Base-by-base conservation (phyloP, 192 early-diverging fungal genomes). In the Backusella tuberculispora region DNA sequence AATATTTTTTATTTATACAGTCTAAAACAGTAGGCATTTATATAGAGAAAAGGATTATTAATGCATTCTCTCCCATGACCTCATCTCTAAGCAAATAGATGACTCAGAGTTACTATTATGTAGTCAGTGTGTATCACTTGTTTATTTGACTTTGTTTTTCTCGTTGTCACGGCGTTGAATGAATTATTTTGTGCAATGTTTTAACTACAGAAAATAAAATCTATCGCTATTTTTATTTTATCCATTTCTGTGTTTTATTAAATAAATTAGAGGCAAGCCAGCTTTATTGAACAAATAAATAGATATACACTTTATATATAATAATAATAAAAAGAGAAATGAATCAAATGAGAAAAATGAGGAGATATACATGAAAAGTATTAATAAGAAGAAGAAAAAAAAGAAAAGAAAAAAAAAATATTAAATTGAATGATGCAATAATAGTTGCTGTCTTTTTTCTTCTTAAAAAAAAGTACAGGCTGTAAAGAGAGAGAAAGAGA, bases 271-370 rank as follows among this genome's bases (percentile, higher is more conserved):
- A 21, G 1, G 10, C 26, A 60, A 60, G 53, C 21, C 53, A 60
- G 53, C 53, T 60, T 60, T 60, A 60, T 60, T 67, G 19, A 67
- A 19, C n/a, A 53, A 15, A 6, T 41, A 67, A 37, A 21, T 40
- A 21, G 37, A 41, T 67, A 4, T 41, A 40, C 66, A 67, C 17
- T 67, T 43, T 40, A 41, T 4, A 43, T 43, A 42, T 14, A 67
- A 17, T 19, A 42, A 41, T n/a, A 9, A 41, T n/a, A 38, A 7
- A 12, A 38, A 38, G 38, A 19, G 12, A 21, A 42, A 42, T 67
- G 41, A 38, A 43, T 67, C 41, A 42, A 43, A 42, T 67, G 37
- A 41, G 14, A 13, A 17, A 40, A 15, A 21, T 67, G 15, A 67
- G 21, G 12, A 17, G 41, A 67, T 41, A 42, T 43, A 42, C 41